Conservation (phyloP, 139 green algal species). For the Mesostigma viride region DNA sequence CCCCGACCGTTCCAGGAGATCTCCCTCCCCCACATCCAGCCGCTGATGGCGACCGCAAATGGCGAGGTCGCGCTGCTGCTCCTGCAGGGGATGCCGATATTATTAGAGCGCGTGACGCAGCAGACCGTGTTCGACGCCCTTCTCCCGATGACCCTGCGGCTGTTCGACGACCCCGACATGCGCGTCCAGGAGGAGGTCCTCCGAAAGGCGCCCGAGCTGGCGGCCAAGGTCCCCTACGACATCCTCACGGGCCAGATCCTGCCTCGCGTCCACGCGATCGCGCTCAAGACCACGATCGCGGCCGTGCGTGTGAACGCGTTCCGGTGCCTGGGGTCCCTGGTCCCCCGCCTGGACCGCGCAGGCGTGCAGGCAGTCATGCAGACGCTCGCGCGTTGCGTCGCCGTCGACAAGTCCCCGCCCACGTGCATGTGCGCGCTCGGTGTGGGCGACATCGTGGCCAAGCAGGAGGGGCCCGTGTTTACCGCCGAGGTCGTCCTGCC, state of each 20-base stretch:
- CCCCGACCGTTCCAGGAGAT: slow-evolving; percentile 10
- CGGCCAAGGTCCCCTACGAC: slow-evolving; percentile 27
- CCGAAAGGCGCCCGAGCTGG: slow-evolving; percentile 18
- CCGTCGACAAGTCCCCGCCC: slow-evolving; percentile 51
- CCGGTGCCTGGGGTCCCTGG: slow-evolving; percentile 34
- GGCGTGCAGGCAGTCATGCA: slow-evolving; percentile 44
- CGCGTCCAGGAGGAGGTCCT: slow-evolving; percentile 48
- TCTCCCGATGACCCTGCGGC: too few relatives aligned
- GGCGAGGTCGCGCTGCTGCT: too few relatives aligned
- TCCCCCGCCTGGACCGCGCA: slow-evolving; percentile 39
- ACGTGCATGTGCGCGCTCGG: slow-evolving; percentile 56
- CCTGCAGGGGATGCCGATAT: too few relatives aligned
- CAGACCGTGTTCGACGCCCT: too few relatives aligned
- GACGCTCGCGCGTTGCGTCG: slow-evolving; percentile 37
- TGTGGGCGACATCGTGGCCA: slow-evolving; percentile 46
- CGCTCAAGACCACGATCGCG: slow-evolving; percentile 45
- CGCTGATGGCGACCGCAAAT: slow-evolving; percentile 24
- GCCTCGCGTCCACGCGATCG: slow-evolving; percentile 32
- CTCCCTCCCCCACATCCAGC: slow-evolving; percentile 40
- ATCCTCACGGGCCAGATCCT: slow-evolving; percentile 30
- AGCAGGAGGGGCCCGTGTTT: slow-evolving; percentile 37
- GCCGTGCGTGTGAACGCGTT: slow-evolving; percentile 49
- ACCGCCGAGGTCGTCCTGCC: slow-evolving; percentile 49
- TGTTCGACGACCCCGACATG: slow-evolving; percentile 27
- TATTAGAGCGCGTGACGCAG: too few relatives aligned